These are phyloP conservation scores for Orychophragmus violaceus DNA, from an alignment of 345 rosid genomes.

Conservation along the genomic window DNA sequence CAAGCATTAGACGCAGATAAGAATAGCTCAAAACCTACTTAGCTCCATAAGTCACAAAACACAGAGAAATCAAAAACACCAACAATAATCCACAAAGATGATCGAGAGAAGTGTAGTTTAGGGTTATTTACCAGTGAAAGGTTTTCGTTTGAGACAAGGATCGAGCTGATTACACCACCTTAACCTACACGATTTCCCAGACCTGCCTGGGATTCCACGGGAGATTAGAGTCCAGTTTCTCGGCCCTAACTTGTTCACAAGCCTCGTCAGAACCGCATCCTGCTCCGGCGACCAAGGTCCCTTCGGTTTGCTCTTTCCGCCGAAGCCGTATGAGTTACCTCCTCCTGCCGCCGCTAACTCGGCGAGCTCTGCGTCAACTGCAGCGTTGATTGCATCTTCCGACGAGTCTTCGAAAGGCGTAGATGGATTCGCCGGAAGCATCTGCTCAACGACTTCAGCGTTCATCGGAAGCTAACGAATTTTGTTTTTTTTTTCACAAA, in stretches of 20 bases:
- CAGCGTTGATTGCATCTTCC: conserved; percentile 2
- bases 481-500: neutral
- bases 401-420: neutral
- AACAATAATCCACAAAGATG: neutral
- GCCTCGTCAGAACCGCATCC: conserved; percentile 48
- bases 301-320: conserved; percentile 38
- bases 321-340: conserved; percentile 2
- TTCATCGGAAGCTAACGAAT: conserved; percentile 5
- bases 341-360: neutral
- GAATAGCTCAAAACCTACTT: neutral
- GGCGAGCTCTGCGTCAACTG: conserved; percentile 18
- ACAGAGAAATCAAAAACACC: neutral
- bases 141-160: conserved; percentile 58
- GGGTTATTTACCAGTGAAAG: conserved; percentile 66
- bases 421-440: neutral
- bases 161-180: conserved; percentile 89
- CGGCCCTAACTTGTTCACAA: conserved; percentile 54
- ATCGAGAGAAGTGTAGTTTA: neutral
- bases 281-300: conserved; percentile 73
- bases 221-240: conserved; percentile 70
- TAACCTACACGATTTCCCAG: conserved; percentile 77
- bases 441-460: neutral
- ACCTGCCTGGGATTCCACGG: conserved; percentile 67
- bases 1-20: neutral
- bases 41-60: neutral